These are phyloP conservation scores for Hymenoscyphus repandus DNA, from an alignment of 2,329 filamentous ascomycete genomes.

Conservation along the genomic window DNA sequence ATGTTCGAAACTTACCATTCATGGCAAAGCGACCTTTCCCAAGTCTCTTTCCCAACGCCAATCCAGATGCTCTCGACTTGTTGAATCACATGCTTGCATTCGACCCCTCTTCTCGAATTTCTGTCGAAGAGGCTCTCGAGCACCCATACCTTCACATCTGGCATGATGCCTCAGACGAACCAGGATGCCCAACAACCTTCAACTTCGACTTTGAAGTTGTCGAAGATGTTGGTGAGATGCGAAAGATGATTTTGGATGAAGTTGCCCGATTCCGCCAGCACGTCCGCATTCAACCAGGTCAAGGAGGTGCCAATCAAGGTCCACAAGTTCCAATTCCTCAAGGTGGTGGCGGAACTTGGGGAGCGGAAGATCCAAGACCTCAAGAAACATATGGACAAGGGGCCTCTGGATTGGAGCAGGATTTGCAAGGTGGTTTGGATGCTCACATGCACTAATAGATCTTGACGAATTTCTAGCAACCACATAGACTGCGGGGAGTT, in stretches of 20 bases:
- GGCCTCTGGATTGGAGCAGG: slow-evolving; percentile 31
- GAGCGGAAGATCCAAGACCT: slow-evolving; percentile 32
- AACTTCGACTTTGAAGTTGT: slow-evolving; percentile 99
- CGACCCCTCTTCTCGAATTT: slow-evolving; percentile 88
- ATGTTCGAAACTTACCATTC: slow-evolving; percentile 90
- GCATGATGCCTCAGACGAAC: slow-evolving; percentile 97
- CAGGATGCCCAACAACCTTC: slow-evolving; percentile 86
- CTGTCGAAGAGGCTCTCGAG: slow-evolving; percentile 90
- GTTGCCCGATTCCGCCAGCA: slow-evolving; percentile 74
- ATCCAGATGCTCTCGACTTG: slow-evolving; percentile 90
- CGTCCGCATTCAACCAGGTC: slow-evolving; percentile 31
- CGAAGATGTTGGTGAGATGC: slow-evolving; percentile 92
- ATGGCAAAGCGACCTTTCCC: slow-evolving; percentile 94
- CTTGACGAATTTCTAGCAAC: not conserved
- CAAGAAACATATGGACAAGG: slow-evolving; percentile 31
- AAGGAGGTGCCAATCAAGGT: slow-evolving; percentile 24
- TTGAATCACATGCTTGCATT: slow-evolving; percentile 97
- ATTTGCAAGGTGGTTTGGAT: slow-evolving; percentile 33
- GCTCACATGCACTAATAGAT: slow-evolving; percentile 24
- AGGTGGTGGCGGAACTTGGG: slow-evolving; percentile 27
- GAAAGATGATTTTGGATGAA: slow-evolving; percentile 95
- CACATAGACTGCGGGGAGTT: not conserved
- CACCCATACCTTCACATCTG: slow-evolving; percentile 92
- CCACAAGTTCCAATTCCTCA: slow-evolving; percentile 31
- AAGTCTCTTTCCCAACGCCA: slow-evolving; percentile 85